Conservation (phyloP, 306 rosid genomes). For the Dryas octopetala region DNA sequence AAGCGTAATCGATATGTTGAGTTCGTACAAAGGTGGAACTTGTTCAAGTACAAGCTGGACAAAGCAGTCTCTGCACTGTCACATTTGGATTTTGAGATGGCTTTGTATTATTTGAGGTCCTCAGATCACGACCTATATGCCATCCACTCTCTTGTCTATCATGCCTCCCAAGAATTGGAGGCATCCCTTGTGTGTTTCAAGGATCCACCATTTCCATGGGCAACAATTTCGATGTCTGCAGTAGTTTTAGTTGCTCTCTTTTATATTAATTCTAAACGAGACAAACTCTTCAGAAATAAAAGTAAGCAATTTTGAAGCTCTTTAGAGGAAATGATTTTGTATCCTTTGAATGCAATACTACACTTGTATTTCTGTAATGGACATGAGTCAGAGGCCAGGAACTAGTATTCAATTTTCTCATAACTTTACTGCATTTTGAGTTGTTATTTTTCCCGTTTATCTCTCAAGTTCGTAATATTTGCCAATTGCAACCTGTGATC, state of each 20-base stretch:
- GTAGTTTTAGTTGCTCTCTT: constrained; percentile 50
- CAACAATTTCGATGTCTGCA: constrained; percentile 44
- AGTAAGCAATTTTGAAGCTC: constrained; percentile 85
- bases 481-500: background rate
- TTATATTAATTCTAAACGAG: constrained; percentile 63
- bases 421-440: constrained; percentile 26
- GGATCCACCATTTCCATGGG: constrained; percentile 95
- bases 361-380: constrained; percentile 52
- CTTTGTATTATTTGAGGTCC: constrained; percentile 69
- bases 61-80: constrained; percentile 85
- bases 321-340: constrained; percentile 45
- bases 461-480: background rate
- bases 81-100: constrained; percentile 81
- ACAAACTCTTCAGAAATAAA: constrained; percentile 76
- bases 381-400: constrained; percentile 40
- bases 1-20: constrained; percentile 62
- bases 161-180: constrained; percentile 77
- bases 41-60: constrained; percentile 84
- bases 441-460: constrained; percentile 21
- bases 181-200: constrained; percentile 85
- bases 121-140: constrained; percentile 91
- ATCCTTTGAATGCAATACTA: constrained; percentile 42
- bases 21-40: constrained; percentile 86
- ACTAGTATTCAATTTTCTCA: constrained; percentile 32
- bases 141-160: constrained; percentile 78